Evolutionary conservation across 75 land plant genomes (phyloP).

Genomic region (Cupressus sempervirens): DNA sequence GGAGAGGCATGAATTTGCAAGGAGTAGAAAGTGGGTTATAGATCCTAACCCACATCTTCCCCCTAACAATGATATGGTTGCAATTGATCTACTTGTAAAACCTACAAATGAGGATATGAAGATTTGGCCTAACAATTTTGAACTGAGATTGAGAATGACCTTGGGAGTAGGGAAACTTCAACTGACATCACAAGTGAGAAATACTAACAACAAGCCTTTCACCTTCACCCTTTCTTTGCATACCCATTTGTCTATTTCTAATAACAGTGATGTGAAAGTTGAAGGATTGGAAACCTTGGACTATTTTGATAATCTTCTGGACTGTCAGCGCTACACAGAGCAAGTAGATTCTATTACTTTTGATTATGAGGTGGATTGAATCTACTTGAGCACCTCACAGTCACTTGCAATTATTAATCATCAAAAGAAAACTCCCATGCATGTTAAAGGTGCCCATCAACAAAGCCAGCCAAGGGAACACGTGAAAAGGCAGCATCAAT

Average conservation of each 20-base stretch:
- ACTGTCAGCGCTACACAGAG: slow-evolving; percentile 59
- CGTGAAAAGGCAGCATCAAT: too few species aligned
- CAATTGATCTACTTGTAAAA: slow-evolving; percentile 23
- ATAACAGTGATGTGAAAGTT: slow-evolving; percentile 65
- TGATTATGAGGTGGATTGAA: slow-evolving; percentile 53
- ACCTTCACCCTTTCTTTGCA: slow-evolving; percentile 43
- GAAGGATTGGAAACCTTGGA: slow-evolving; percentile 78
- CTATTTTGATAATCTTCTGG: slow-evolving; percentile 64
- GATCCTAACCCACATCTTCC: slow-evolving; percentile 17
- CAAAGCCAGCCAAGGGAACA: too few species aligned
- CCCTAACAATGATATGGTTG: slow-evolving; percentile 5
- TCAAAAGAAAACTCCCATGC: slow-evolving; percentile 63
- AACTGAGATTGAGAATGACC: slow-evolving; percentile 30
- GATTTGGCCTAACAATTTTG: slow-evolving; percentile 32
- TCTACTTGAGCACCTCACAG: slow-evolving; percentile 28
- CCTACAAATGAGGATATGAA: slow-evolving; percentile 17
- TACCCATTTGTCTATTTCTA: slow-evolving; percentile 45
- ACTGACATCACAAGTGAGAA: slow-evolving; percentile 32
- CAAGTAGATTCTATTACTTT: slow-evolving; percentile 80
- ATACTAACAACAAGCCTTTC: slow-evolving; percentile 39
- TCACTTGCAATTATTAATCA: slow-evolving; percentile 64
- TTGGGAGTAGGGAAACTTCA: slow-evolving; percentile 33
- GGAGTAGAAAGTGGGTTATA: slow-evolving; percentile 24
- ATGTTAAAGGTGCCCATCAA: too few species aligned
- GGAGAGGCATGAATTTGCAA: slow-evolving; percentile 26